Evolutionary conservation across 495 filamentous ascomycete genomes (phyloP), one percentile per base, ranked within the genome.

Genomic region (Bathelium albidoporum): DNA sequence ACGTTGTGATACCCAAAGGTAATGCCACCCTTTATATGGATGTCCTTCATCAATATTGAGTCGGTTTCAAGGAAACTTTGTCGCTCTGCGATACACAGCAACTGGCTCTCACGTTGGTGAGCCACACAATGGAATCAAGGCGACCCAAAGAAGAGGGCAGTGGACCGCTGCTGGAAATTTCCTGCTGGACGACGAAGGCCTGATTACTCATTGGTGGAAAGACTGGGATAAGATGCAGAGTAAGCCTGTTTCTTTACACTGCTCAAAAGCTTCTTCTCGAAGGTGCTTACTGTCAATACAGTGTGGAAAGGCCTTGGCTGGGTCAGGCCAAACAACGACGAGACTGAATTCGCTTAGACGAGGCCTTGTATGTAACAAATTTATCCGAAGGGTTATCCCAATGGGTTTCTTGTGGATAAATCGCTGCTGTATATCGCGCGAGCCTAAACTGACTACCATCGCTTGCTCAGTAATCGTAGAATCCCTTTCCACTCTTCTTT

Each of bases 401-500:
- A 49, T 0, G 5, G n/a, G 16, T 1, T 49, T 10, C 36, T 1
- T 18, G 44, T 49, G 22, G 44, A 49, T 49, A 5, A 41, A 41
- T 41, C 16, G 7, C 36, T 16, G 16, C 7, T 41, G 36, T n/a
- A 41, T 7, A 16, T 41, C 3, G n/a, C 18, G 11, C 20, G 20
- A 55, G 5, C 22, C 20, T 32, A 55, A 10, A 55, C 20, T 10
- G n/a, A 9, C 29, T 29, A 1, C 16, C 24, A 4, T 55, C 36
- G 59, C 10, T 59, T 18, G n/a, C 36, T 59, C 64, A 79, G 59
- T 96, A 97, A 32, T 94, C 88, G 73, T 96, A 97, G 74, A 97
- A 97, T 12, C 94, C 94, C 78, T 91, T 97, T 20, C 93, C 91
- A 68, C 85, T 89, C 82, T 99, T 99, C 85, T 95, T 97, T 29